Base-by-base conservation (phyloP, 2,329 filamentous ascomycete species). In the Rhytidhysteron rufulum region DNA sequence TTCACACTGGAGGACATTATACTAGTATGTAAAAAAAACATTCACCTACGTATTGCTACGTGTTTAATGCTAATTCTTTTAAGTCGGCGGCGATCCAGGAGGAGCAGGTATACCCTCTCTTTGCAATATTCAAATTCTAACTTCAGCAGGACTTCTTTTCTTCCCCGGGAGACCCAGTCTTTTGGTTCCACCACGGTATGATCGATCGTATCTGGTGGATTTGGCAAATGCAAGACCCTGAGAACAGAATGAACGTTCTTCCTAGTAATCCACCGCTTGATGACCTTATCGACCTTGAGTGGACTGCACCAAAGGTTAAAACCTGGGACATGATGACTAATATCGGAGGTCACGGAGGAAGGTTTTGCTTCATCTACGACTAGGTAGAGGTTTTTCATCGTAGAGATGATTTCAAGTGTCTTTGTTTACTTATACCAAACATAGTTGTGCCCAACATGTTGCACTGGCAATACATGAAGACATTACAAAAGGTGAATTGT, bases 141-240 rank as follows among this genome's bases (percentile, higher is more conserved):
- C 32, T 57, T 1, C 63, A 60, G 5, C 58, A 66, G 29, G 72
- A 75, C 53, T 57, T 71, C 34, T 72, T 63, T 47, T 65, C 67
- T 4, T 71, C 67, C 4, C 70, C 72, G 4, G 62, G 58, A 4
- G 71, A 75, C 33, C 70, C 70, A 1, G 17, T 62, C 21, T 75
- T 75, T 56, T 75, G 60, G 54, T 62, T 71, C 34, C 71, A 74
- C 45, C 72, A 75, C 43, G 64, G 62, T 8, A 65, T 68, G 56
- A 65, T 75, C 17, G 72, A 75, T 48, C 59, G 69, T 5, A 54
- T 68, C 4, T 75, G 66, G 65, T 71, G 67, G 68, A 71, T 70
- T 19, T 75, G 72, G 72, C 71, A 75, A 53, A 69, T 67, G 47
- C 55, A 68, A 29, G 60, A 72, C 39, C 53, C 52, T 1, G 53